These are phyloP conservation scores for Suillus americanus DNA, from an alignment of 768 basidiomycete species.

Conservation along the genomic window DNA sequence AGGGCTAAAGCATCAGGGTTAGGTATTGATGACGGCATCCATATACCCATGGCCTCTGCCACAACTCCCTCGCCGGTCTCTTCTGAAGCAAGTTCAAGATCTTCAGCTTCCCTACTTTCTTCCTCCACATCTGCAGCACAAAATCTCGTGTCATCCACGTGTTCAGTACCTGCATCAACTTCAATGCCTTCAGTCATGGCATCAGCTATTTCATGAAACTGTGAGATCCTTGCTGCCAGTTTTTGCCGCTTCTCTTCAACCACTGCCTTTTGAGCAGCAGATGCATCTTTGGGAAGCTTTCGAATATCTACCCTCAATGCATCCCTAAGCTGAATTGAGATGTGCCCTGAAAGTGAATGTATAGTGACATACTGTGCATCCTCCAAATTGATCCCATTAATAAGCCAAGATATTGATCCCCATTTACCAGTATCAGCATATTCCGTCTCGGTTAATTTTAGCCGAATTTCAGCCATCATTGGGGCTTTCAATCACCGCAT, in stretches of 20 bases:
- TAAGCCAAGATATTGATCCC: slow-evolving; percentile 5
- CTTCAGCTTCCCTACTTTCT: background rate
- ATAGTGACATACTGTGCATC: slow-evolving; percentile 3
- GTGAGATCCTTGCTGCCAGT: background rate
- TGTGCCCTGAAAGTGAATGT: background rate
- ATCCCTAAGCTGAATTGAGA: background rate
- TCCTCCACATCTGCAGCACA: background rate
- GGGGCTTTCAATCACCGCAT: background rate
- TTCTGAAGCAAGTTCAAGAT: background rate
- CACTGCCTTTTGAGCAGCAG: background rate
- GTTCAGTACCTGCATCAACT: background rate
- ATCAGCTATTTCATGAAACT: background rate
- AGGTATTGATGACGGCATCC: slow-evolving; percentile 6
- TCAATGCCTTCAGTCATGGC: background rate
- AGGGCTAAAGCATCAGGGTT: background rate
- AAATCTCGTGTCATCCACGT: background rate
- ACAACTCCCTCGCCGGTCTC: background rate
- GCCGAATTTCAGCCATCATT: slow-evolving; percentile 1
- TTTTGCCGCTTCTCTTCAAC: background rate
- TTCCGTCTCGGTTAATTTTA: background rate
- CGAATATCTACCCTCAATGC: slow-evolving; percentile 1
- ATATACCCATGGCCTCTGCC: background rate
- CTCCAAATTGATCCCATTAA: slow-evolving; percentile 6
- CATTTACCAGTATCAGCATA: background rate
- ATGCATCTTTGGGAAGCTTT: slow-evolving; percentile 1